Evolutionary conservation across 768 basidiomycete species (phyloP).

Genomic region (Boletus huronensis): DNA sequence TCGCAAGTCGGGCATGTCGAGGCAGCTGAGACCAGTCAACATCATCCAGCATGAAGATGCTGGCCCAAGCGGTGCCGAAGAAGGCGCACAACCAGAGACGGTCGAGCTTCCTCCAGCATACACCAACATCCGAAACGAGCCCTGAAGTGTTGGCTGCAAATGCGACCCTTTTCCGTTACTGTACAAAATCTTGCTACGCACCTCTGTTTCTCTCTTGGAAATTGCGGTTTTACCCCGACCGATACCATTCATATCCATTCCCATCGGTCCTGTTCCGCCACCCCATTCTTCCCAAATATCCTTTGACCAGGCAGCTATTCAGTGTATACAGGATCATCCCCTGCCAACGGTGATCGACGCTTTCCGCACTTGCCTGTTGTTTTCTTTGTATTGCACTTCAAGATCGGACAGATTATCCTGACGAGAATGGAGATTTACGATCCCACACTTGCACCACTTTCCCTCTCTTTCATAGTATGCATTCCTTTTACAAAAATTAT

Average conservation of each 20-base stretch:
- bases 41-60: slow-evolving; percentile 86
- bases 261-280: neutral
- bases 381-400: slow-evolving; percentile 1
- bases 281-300: neutral
- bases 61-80: slow-evolving; percentile 38
- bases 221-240: neutral
- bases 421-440: slow-evolving; percentile 8
- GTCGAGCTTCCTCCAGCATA: slow-evolving; percentile 85
- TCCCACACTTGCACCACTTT: neutral
- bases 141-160: neutral
- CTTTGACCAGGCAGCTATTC: neutral
- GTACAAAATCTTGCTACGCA: neutral
- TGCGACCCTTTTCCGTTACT: neutral
- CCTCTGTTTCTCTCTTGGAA: neutral
- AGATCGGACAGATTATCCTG: slow-evolving; percentile 1
- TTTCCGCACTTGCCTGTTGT: neutral
- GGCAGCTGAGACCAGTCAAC: slow-evolving; percentile 67
- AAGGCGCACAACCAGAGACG: slow-evolving; percentile 56
- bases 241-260: slow-evolving; percentile 3
- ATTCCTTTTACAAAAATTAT: too few relatives aligned
- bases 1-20: slow-evolving; percentile 38
- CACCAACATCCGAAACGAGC: slow-evolving; percentile 47
- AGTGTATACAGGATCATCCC: slow-evolving; percentile 4
- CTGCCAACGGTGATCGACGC: neutral
- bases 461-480: neutral